Conservation (phyloP, 2,329 filamentous ascomycete species). For the Botrytis cinerea region DNA sequence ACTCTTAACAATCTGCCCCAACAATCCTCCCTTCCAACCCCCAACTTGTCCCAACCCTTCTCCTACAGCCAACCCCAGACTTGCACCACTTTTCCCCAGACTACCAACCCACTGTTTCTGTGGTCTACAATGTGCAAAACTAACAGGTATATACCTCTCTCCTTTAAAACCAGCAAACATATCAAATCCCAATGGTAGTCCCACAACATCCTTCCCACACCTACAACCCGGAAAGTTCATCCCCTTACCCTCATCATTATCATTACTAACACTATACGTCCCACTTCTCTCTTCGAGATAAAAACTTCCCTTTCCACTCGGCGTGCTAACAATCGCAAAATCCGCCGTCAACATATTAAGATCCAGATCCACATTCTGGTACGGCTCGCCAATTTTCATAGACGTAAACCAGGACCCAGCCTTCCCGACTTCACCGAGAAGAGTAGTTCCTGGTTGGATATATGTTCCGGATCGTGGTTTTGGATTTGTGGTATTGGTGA, state of each 20-base stretch:
- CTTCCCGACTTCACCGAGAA: conserved; percentile 31
- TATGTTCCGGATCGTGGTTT: neutral
- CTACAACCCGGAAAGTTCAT: conserved; percentile 7
- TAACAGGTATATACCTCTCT: conserved; percentile 23
- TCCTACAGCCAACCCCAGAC: conserved; percentile 31
- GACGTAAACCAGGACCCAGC: conserved; percentile 32
- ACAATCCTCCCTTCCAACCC: conserved; percentile 15
- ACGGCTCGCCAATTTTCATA: conserved; percentile 31
- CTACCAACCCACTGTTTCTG: conserved; percentile 30
- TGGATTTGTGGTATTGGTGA: neutral
- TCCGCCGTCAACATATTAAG: conserved; percentile 34
- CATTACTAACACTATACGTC: conserved; percentile 28
- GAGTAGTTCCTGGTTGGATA: conserved; percentile 8
- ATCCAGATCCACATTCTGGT: conserved; percentile 32
- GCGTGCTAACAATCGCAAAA: conserved; percentile 30
- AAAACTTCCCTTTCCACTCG: conserved; percentile 28
- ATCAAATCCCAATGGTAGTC: conserved; percentile 8
- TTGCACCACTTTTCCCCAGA: conserved; percentile 27
- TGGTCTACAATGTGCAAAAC: conserved; percentile 35
- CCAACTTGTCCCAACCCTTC: conserved; percentile 19
- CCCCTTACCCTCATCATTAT: conserved; percentile 7
- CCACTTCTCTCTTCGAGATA: conserved; percentile 30
- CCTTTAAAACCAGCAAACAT: neutral
- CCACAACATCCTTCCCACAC: neutral
- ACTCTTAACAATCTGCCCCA: conserved; percentile 30